phyloP scores from a whole-genome alignment of 2,329 filamentous ascomycete species.

The Stagonosporopsis vannaccii region DNA sequence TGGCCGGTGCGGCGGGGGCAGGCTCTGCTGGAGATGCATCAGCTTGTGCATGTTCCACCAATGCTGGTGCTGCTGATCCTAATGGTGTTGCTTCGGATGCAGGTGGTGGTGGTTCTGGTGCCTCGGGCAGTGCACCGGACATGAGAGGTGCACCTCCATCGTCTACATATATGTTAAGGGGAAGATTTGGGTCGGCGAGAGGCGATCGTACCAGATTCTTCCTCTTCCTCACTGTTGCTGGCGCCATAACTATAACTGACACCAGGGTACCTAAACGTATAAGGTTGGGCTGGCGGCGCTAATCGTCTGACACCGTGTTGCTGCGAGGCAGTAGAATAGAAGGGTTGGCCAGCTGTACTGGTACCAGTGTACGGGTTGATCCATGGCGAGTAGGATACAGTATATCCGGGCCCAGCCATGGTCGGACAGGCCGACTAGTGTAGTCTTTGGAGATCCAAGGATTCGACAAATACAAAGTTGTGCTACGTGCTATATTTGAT shows the following conservation, averaged over 20 bases:
- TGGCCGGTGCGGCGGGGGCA: conserved; percentile 12
- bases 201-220: conserved; percentile 15
- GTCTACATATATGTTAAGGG: conserved; percentile 20
- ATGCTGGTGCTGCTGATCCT: not conserved
- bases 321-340: conserved; percentile 16
- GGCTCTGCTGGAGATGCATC: conserved; percentile 10
- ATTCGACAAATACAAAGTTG: conserved; percentile 34
- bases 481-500: conserved; percentile 44
- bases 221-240: conserved; percentile 24
- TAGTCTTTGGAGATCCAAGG: conserved; percentile 27
- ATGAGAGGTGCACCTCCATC: conserved; percentile 29
- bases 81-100: conserved; percentile 18
- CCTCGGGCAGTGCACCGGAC: conserved; percentile 22
- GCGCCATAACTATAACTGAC: conserved; percentile 17
- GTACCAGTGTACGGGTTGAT: conserved; percentile 37
- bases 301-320: conserved; percentile 36
- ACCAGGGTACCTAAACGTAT: conserved; percentile 13
- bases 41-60: not conserved
- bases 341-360: conserved; percentile 20
- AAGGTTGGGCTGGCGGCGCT: conserved; percentile 27
- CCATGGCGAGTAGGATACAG: conserved; percentile 47
- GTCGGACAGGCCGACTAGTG: conserved; percentile 32
- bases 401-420: conserved; percentile 36
- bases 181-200: not conserved
- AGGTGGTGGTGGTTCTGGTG: conserved; percentile 26